These are phyloP conservation scores for Lathyrus aphaca DNA, from an alignment of 306 rosid species.

Conservation along the genomic window DNA sequence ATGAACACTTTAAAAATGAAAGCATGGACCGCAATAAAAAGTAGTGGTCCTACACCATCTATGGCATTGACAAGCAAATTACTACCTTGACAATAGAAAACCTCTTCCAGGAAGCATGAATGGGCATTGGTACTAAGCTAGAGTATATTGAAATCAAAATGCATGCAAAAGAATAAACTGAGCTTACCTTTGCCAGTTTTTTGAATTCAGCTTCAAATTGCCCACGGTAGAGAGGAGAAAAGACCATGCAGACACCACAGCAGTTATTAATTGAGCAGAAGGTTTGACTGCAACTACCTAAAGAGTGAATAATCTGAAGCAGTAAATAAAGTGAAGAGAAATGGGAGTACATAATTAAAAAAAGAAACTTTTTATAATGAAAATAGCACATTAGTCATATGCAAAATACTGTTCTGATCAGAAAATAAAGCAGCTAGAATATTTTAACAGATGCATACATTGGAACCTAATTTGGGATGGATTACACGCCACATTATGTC, in stretches of 20 bases:
- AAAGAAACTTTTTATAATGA: not conserved
- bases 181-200: constrained; percentile 84
- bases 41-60: constrained; percentile 2
- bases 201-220: constrained; percentile 66
- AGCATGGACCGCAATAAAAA: not conserved
- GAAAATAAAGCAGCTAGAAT: not conserved
- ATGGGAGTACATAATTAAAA: not conserved
- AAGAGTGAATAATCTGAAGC: constrained; percentile 13
- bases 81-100: not conserved
- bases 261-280: constrained; percentile 59
- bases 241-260: constrained; percentile 86
- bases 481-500: constrained; percentile 93
- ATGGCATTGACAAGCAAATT: constrained; percentile 12
- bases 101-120: constrained; percentile 25
- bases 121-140: constrained; percentile 10
- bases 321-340: constrained; percentile 27
- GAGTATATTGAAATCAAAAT: not conserved
- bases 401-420: constrained; percentile 20
- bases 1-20: not conserved
- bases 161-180: constrained; percentile 13
- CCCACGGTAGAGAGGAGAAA: constrained; percentile 83
- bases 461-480: constrained; percentile 77
- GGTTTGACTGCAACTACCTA: constrained; percentile 83
- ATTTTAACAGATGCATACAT: constrained; percentile 52
- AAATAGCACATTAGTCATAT: not conserved